Evolutionary conservation across 1,284 basidiomycete genomes (phyloP), one percentile per base, ranked within the genome.

Genomic region (Inonotus obliquus): DNA sequence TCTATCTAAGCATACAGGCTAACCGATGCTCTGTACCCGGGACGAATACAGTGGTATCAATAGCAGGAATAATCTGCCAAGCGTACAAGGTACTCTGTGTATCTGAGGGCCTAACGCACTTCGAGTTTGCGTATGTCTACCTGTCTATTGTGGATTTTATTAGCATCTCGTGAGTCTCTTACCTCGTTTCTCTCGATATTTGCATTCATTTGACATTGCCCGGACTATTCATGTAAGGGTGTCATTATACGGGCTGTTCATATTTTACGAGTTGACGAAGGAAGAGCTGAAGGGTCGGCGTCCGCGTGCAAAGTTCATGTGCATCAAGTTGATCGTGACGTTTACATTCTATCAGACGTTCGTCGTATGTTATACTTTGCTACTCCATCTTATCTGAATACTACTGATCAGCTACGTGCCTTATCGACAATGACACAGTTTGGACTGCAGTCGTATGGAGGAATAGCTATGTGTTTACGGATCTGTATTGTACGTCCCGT

Each of bases 261-360:
- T 92, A n/a, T 93, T 92, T 71, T 94, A 94, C 69, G 87, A 81
- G 14, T 78, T 95, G 44, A 91, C 86, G 48, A 84, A 86, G 63
- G 85, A 90, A 9, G 92, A 94, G 67, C 79, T 96, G 6, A 76
- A 73, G 60, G 91, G 86, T 19, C 79, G 83, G n/a, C 79, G 86
- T 29, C 94, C 93, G 17, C 76, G 95, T 32, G 83, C 89, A 14
- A 94, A 94, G 74, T 94, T 94, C 71, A 68, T 92, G 64, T 75
- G 82, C 10, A 93, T 92, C 77, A 95, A 94, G 74, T 74, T 93
- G 37, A 91, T 92, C 62, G 89, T 94, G 55, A 88, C 94, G 83
- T 86, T 89, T 69, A 92, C 90, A 0, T 92, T 90, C 70, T 92
- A 92, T 70, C 89, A 92, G 66, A 76, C 79, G 0, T 87, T 91